These are phyloP conservation scores for Sordariomycetes sp. DNA, from an alignment of 2,329 filamentous ascomycete genomes.

Conservation along the genomic window DNA sequence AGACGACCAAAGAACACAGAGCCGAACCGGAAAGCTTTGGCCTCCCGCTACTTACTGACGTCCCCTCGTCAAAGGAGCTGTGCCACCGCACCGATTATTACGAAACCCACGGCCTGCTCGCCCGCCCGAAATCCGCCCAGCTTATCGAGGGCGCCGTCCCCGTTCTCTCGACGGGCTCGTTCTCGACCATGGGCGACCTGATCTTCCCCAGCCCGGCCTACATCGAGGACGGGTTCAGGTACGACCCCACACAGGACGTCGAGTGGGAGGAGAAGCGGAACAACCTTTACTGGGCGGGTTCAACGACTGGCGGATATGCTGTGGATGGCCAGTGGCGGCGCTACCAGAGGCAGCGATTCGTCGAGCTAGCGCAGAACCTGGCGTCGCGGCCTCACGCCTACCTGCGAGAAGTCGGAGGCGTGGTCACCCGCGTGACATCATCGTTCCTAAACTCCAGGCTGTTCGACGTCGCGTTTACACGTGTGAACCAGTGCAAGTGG, in stretches of 20 bases:
- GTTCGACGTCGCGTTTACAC: conserved; percentile 33
- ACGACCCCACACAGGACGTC: conserved; percentile 26
- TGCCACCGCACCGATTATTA: conserved; percentile 33
- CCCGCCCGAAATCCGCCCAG: conserved; percentile 28
- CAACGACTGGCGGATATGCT: conserved; percentile 37
- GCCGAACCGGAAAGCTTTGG: neutral
- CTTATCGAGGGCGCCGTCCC: conserved; percentile 29
- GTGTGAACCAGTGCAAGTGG: conserved; percentile 30
- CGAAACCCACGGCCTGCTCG: conserved; percentile 31
- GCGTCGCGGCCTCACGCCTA: conserved; percentile 17
- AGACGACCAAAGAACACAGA: neutral
- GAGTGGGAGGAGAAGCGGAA: conserved; percentile 37
- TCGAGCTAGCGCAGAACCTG: conserved; percentile 23
- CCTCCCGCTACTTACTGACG: neutral
- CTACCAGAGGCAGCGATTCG: conserved; percentile 37
- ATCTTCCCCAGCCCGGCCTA: conserved; percentile 41
- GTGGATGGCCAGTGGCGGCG: conserved; percentile 22
- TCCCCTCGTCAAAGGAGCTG: conserved; percentile 19
- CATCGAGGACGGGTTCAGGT: conserved; percentile 27
- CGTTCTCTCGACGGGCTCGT: conserved; percentile 31
- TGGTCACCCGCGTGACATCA: conserved; percentile 2
- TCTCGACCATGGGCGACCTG: conserved; percentile 39
- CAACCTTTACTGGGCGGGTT: conserved; percentile 46
- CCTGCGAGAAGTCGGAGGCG: conserved; percentile 13
- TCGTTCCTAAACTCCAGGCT: conserved; percentile 23